Percentiles rank a stretch among this genome's conserved stretches.
These are phyloP conservation scores for Euphorbia tirucalli DNA, from an alignment of 345 rosid species.

Conservation along the genomic window DNA sequence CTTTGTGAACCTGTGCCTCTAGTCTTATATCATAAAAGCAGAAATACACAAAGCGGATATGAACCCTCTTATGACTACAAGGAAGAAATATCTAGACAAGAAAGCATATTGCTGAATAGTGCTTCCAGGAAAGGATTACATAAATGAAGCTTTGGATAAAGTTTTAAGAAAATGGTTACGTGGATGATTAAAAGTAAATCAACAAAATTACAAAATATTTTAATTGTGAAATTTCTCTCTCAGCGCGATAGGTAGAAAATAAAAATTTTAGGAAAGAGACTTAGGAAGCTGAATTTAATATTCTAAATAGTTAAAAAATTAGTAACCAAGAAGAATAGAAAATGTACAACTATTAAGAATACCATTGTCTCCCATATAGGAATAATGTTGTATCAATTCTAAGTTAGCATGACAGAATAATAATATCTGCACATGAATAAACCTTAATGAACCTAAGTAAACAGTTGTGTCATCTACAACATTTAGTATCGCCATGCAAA, in stretches of 20 bases:
- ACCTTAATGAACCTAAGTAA: neutral
- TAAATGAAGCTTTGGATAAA: neutral
- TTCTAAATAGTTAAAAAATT: neutral
- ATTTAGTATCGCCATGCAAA: constrained; percentile 4
- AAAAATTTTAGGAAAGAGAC: neutral
- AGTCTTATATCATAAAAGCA: neutral
- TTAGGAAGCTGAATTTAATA: constrained; percentile 1
- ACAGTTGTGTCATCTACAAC: neutral
- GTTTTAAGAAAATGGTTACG: neutral
- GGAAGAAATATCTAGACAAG: neutral
- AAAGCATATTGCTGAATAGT: neutral
- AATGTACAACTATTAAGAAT: neutral
- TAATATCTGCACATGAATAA: neutral
- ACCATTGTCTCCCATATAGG: neutral
- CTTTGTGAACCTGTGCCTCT: neutral
- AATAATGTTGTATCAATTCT: neutral
- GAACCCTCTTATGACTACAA: neutral
- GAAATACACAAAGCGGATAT: neutral
- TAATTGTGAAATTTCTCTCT: neutral
- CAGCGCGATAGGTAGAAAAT: neutral
- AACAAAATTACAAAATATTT: neutral
- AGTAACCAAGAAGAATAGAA: neutral
- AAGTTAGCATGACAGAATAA: neutral
- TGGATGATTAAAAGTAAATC: neutral
- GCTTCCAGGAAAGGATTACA: neutral